Evolutionary conservation across 106 monocot genomes (phyloP), one percentile per base, ranked within the genome.

Genomic region (Iris macrosiphon): DNA sequence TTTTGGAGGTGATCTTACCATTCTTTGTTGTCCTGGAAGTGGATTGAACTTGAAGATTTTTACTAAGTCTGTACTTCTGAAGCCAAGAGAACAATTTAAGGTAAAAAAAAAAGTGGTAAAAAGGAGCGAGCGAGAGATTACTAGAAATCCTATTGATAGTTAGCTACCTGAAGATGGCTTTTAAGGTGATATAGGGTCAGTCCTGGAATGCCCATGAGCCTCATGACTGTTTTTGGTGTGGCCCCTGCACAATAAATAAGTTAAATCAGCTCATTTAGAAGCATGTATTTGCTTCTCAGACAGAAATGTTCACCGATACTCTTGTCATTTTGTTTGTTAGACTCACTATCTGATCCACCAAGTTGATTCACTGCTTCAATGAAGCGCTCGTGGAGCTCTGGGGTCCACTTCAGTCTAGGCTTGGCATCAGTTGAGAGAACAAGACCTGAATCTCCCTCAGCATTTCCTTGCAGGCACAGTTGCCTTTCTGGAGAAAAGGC

Each of bases 161-260:
- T 6, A 20, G 1, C 13, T 63, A 89, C 89, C 76, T 90, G 89
- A 65, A 89, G 80, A 64, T 90, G 89, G 39, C 84, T 90, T 69
- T 90, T 90, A 16, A 90, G 71, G 61, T 90, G 89, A 61, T 84
- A 90, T 40, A 84, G 60, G 25, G 89, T 84, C 26, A 90, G 74
- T 43, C 89, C 89, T 65, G 89, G 89, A 66, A 81, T 78, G 21
- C 84, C 78, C 89, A 90, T 90, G 22, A 84, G 78, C 68, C 74
- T 84, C 89, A 90, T 90, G 35, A 90, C 68, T 62, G 89, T 85
- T 55, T 90, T 90, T 21, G 89, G 89, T 2, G 89, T 90, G 12
- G 89, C 89, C 49, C 81, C 89, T 90, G 71, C 28, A 50, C 37
- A 54, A 45, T 22, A 47, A 10, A n/a, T 27, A 63, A n/a, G n/a